Conservation (phyloP, 1,139 yeast species). For the Kazachstania sp. region DNA sequence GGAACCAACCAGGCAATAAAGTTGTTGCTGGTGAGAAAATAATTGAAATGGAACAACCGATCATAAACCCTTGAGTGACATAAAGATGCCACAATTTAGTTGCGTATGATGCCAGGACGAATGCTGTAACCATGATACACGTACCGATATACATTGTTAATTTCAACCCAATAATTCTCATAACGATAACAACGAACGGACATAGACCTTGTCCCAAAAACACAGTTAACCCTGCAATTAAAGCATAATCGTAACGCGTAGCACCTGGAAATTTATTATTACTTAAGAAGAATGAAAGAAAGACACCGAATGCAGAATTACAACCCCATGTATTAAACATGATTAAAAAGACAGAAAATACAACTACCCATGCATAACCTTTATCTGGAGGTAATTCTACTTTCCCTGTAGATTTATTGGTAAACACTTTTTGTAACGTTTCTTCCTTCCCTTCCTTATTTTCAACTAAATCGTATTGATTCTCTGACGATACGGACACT, state of each 20-base stretch:
- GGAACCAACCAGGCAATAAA: conserved; percentile 55
- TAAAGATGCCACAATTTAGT: conserved; percentile 55
- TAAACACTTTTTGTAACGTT: conserved; percentile 27
- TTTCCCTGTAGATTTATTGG: conserved; percentile 29
- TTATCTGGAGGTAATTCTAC: conserved; percentile 51
- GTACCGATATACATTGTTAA: conserved; percentile 42
- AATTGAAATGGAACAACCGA: conserved; percentile 54
- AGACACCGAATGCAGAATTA: conserved; percentile 63
- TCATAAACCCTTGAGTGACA: conserved; percentile 58
- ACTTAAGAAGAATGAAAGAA: conserved; percentile 47
- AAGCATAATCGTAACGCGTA: conserved; percentile 50
- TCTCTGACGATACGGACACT: not conserved
- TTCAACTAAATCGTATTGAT: not conserved
- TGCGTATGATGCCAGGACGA: conserved; percentile 56
- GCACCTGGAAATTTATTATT: conserved; percentile 49
- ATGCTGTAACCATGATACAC: conserved; percentile 46
- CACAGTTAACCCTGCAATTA: conserved; percentile 59
- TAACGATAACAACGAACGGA: conserved; percentile 41
- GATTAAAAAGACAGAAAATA: conserved; percentile 44
- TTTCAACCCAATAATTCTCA: conserved; percentile 35
- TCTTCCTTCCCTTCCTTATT: not conserved
- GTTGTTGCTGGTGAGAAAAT: conserved; percentile 52
- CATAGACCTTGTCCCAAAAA: conserved; percentile 51
- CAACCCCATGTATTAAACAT: conserved; percentile 68
- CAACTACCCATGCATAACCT: conserved; percentile 65